A percentile compares a stretch with the other conserved stretches of the same genome.
phyloP scores from a whole-genome alignment of 352 stramenopile species.

The Phytophthora crassamura region DNA sequence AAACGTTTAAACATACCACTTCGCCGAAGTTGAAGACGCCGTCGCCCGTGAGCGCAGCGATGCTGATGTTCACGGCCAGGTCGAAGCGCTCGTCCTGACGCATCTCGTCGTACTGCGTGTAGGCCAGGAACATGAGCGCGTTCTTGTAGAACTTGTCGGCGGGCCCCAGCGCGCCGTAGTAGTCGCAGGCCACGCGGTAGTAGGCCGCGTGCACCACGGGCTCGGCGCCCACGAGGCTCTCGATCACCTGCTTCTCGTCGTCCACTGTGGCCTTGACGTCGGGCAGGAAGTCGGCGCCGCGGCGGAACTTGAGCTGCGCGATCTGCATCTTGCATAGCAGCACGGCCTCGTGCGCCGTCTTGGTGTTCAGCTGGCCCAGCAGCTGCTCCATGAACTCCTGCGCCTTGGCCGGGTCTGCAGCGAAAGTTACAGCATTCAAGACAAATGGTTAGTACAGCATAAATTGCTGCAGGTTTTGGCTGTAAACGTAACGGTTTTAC shows the following conservation, averaged over 20 bases:
- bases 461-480: constrained; percentile 21
- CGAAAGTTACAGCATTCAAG: constrained; percentile 9
- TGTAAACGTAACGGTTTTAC: constrained; percentile 27
- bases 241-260: constrained; percentile 78
- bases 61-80: constrained; percentile 94
- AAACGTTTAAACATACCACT: constrained; percentile 79
- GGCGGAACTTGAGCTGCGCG: constrained; percentile 73
- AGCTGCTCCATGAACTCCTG: constrained; percentile 81
- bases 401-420: constrained; percentile 59
- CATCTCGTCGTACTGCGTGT: constrained; percentile 94
- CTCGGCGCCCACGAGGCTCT: constrained; percentile 86
- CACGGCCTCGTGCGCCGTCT: constrained; percentile 69
- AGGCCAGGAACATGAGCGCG: constrained; percentile 96
- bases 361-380: constrained; percentile 58
- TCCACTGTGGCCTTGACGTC: constrained; percentile 76
- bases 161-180: constrained; percentile 91
- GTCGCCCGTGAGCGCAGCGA: constrained; percentile 96
- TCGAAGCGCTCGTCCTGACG: constrained; percentile 79
- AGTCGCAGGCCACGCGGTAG: constrained; percentile 92
- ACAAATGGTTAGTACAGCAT: constrained; percentile 17
- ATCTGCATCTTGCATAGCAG: constrained; percentile 86
- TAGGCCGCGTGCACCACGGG: constrained; percentile 94
- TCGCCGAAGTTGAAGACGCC: constrained; percentile 99
- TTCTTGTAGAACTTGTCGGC: constrained; percentile 97
- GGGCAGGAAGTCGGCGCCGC: constrained; percentile 54